Base-by-base conservation (phyloP, 2,329 filamentous ascomycete species). In the Drechslera avenae region DNA sequence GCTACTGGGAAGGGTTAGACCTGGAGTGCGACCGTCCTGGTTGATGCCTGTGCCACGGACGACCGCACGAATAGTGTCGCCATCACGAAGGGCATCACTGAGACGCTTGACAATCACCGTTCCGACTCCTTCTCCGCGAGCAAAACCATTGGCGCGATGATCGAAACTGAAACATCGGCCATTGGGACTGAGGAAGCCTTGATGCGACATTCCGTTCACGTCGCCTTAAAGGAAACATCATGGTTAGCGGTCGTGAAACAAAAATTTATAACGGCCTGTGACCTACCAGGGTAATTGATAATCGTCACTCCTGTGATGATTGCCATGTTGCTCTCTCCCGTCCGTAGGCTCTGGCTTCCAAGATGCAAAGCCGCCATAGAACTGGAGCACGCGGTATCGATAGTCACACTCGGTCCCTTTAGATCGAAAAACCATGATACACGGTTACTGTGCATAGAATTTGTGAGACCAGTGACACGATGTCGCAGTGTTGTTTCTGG, bases 131-230 rank as follows among this genome's bases (percentile, higher is more conserved):
- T 88, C 86, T 1, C 84, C 85, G 26, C 85, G 77, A 0, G 81
- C 83, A 61, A 87, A 89, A 0, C 86, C 86, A 49, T 83, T 81
- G 13, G 83, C 86, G 0, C 77, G 75, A 12, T 75, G 64, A 58
- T 86, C 85, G 42, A 68, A 75, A 41, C 63, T 67, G 34, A 54
- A 59, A n/a, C 53, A 68, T 8, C 45, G 52, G 9, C 71, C 66
- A 31, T 68, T 61, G 8, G 68, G 67, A 2, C 21, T 33, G 5
- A 46, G 35, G 13, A 46, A 39, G 7, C 28, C 33, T 30, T 45
- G 42, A 14, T 33, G 39, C 9, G 62, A 71, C 21, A 73, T 62
- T 36, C 50, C 56, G 37, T 59, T 39, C 26, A 57, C 14, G 31
- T 49, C 32, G 30, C 41, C 40, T 49, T 31, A 39, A 36, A 46